A percentile compares a stretch with the other conserved stretches of the same genome.
phyloP scores from a whole-genome alignment of 306 rosid genomes.

The Amphicarpaea edgeworthii region DNA sequence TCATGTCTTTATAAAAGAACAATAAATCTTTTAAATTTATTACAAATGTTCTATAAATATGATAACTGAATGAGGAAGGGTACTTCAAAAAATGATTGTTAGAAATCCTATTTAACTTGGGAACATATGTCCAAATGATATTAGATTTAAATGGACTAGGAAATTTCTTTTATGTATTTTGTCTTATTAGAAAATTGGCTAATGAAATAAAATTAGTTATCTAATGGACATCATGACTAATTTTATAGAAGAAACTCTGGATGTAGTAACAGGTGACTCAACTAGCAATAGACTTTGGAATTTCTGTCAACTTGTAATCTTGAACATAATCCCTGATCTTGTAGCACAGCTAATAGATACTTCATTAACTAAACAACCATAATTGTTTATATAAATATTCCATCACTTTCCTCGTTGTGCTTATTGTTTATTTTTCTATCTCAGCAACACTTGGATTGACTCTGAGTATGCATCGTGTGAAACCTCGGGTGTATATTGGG shows the following conservation, averaged over 20 bases:
- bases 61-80: not conserved
- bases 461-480: constrained; percentile 61
- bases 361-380: not conserved
- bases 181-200: not conserved
- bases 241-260: not conserved
- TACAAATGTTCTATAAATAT: constrained; percentile 1
- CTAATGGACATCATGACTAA: not conserved
- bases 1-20: not conserved
- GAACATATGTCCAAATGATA: not conserved
- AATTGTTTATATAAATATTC: constrained; percentile 17
- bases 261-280: not conserved
- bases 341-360: too few species aligned
- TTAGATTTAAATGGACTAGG: not conserved
- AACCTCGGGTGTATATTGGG: constrained; percentile 82
- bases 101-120: not conserved
- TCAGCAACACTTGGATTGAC: constrained; percentile 78
- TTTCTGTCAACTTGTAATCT: not conserved
- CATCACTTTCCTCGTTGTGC: constrained; percentile 29
- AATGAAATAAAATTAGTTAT: not conserved
- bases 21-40: constrained; percentile 1
- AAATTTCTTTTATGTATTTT: not conserved
- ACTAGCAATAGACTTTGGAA: not conserved
- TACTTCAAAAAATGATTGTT: not conserved
- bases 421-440: constrained; percentile 22
- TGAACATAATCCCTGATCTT: not conserved